A percentile compares a stretch with the other conserved stretches of the same genome.
Evolutionary conservation across 2,329 filamentous ascomycete genomes (phyloP).

Genomic region (Sporothrix humicola): DNA sequence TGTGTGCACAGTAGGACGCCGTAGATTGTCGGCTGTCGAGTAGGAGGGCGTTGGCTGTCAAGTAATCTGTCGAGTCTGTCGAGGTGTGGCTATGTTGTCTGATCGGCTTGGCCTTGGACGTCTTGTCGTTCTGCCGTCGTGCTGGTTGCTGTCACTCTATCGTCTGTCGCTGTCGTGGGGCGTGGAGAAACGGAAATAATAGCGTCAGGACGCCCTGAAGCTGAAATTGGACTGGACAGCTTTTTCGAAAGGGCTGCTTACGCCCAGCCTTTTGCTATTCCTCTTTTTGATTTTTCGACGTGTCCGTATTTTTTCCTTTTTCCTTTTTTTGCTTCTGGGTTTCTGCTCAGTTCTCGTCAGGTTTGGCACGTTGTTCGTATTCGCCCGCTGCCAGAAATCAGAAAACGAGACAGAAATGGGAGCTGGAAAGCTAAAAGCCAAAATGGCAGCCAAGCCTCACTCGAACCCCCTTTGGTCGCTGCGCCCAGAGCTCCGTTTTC

Average conservation of each 20-base stretch:
- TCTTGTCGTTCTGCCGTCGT: not conserved
- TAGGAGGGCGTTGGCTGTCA: not conserved
- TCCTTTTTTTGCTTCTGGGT: not conserved
- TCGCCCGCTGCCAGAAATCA: not conserved
- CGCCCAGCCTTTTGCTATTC: slow-evolving; percentile 18
- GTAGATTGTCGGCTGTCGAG: not conserved
- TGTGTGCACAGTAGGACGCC: not conserved
- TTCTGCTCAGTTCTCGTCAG: not conserved
- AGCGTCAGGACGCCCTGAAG: not conserved
- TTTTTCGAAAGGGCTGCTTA: slow-evolving; percentile 1
- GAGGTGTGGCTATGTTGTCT: no score
- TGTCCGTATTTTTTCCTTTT: not conserved
- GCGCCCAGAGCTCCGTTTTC: slow-evolving; percentile 9
- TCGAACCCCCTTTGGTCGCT: slow-evolving; percentile 10
- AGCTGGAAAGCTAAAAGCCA: no score
- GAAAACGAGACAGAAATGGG: not conserved
- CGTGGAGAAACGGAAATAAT: not conserved
- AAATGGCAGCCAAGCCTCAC: slow-evolving; percentile 18
- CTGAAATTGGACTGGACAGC: not conserved
- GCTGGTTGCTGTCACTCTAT: not conserved
- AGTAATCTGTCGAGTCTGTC: not conserved
- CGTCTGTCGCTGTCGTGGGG: slow-evolving; percentile 9
- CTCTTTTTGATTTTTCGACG: not conserved
- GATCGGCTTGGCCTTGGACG: not conserved
- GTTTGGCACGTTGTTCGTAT: not conserved